Evolutionary conservation across 352 stramenopile species (phyloP), one percentile per base, ranked within the genome.

Genomic region (Achlya hypogyna): DNA sequence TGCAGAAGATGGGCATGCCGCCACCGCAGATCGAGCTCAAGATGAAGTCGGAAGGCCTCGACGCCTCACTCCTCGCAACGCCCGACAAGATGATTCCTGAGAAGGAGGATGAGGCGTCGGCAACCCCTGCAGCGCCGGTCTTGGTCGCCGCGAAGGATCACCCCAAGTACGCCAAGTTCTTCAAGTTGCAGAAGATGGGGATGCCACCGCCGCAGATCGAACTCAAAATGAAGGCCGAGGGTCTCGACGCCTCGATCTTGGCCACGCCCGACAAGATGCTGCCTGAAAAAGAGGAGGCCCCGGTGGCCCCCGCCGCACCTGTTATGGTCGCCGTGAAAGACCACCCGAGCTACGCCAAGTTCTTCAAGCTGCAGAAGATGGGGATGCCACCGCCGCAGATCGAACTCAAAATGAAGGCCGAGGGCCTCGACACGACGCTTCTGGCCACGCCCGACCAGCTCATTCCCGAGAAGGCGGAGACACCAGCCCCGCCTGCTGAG

Each of bases 331-430:
- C 74, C 51, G 81, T 81, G 6, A 83, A 78, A 34, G 78, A 88
- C 25, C 82, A 93, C 49, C 75, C 84, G 27, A 87, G 84, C 53
- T 91, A 79, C 73, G 74, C 71, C 2, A 93, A 93, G 64, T 98
- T 97, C 69, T 98, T 98, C 70, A 98, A 98, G 72, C 91, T 98
- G 71, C 86, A 93, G 51, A 97, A 96, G 67, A 92, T 98, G 76
- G 93, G 92, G 3, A 93, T 98, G 82, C 95, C 95, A 12, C 81
- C 88, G 52, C 82, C 86, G 25, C 92, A 96, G 42, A 77, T 97
- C 9, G 89, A 98, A 62, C 74, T 98, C 72, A 96, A 95, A 34
- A 96, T 98, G 89, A 9, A 64, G 22, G 51, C 51, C 25, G 51
- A 98, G 72, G 89, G 89, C 16, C 69, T 98, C 18, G 87, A 99